phyloP scores from a whole-genome alignment of 2,329 filamentous ascomycete genomes.

The Fonsecaea nubica region DNA sequence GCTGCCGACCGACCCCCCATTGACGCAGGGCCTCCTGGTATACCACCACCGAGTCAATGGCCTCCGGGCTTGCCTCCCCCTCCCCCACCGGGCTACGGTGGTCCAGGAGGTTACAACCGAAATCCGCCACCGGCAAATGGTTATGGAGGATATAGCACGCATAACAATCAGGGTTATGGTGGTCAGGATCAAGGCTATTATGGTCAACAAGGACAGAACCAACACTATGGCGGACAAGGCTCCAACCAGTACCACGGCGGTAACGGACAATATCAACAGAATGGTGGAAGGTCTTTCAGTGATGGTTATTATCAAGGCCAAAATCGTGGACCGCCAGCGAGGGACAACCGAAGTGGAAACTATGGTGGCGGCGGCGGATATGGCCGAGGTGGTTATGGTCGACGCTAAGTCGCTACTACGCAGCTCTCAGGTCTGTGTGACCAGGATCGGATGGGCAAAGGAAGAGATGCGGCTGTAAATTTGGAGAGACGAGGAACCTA shows the following conservation, averaged over 20 bases:
- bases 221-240: constrained; percentile 41
- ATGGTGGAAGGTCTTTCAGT: constrained; percentile 30
- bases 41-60: constrained; percentile 43
- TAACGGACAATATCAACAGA: constrained; percentile 33
- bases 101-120: constrained; percentile 40
- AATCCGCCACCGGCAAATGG: constrained; percentile 24
- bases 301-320: constrained; percentile 34
- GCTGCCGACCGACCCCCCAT: constrained; percentile 44
- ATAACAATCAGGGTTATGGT: constrained; percentile 42
- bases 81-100: constrained; percentile 37
- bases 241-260: constrained; percentile 41
- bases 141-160: constrained; percentile 35
- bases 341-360: constrained; percentile 31
- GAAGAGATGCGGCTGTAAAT: neutral
- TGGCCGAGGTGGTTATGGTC: constrained; percentile 33
- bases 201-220: constrained; percentile 41
- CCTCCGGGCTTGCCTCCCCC: constrained; percentile 30
- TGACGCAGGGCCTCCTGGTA: constrained; percentile 39
- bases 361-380: constrained; percentile 32
- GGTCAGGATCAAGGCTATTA: constrained; percentile 33
- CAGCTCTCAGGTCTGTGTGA: neutral
- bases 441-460: neutral
- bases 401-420: constrained; percentile 16
- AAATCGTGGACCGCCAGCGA: constrained; percentile 25
- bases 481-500: neutral